phyloP scores from a whole-genome alignment of 345 rosid species.

The Pistacia atlantica region DNA sequence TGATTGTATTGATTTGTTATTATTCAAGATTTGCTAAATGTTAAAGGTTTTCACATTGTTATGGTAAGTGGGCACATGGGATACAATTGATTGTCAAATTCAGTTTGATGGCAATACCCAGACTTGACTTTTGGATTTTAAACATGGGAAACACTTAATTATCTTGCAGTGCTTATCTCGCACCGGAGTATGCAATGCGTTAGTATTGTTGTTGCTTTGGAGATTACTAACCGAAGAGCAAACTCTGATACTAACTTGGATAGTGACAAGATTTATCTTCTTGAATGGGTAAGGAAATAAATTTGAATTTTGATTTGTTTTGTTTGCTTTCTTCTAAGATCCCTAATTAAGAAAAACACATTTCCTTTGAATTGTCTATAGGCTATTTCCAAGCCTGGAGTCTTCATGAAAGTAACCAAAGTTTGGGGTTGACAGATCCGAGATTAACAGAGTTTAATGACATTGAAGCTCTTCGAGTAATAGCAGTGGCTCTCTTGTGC shows the following conservation, averaged over 20 bases:
- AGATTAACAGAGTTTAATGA: too few relatives aligned
- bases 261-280: too few relatives aligned
- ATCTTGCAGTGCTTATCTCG: slow-evolving; percentile 39
- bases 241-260: slow-evolving; percentile 11
- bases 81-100: too few relatives aligned
- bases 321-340: not conserved
- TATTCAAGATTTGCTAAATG: too few relatives aligned
- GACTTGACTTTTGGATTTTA: not conserved
- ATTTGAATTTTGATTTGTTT: not conserved
- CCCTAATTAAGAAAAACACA: too few relatives aligned
- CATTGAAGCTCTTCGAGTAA: too few relatives aligned
- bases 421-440: too few relatives aligned
- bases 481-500: not conserved
- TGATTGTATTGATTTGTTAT: too few relatives aligned
- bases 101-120: not conserved
- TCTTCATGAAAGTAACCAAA: too few relatives aligned
- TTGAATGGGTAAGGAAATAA: slow-evolving; percentile 29
- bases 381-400: not conserved
- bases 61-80: too few relatives aligned
- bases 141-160: not conserved
- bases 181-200: slow-evolving; percentile 41
- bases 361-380: too few relatives aligned
- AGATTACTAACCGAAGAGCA: slow-evolving; percentile 30
- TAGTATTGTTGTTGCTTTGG: slow-evolving; percentile 35
- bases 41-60: too few relatives aligned